Evolutionary conservation across 2,329 filamentous ascomycete species (phyloP).

Genomic region (Coleophoma cylindrospora): DNA sequence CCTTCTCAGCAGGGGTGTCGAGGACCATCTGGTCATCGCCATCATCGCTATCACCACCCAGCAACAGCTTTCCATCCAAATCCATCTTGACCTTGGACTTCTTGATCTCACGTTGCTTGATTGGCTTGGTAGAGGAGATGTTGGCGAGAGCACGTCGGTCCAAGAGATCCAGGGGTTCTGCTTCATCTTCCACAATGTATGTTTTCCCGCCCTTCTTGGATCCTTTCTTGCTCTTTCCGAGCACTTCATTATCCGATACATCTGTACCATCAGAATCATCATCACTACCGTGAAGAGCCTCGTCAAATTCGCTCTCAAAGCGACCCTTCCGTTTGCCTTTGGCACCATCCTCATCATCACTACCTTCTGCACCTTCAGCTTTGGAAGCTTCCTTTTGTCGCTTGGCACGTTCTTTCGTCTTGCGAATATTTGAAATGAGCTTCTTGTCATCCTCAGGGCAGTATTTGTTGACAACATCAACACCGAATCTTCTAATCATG

Average conservation of each 20-base stretch:
- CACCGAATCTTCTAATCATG: constrained; percentile 87
- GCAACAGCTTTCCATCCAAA: constrained; percentile 74
- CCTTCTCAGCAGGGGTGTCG: constrained; percentile 44
- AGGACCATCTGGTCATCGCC: constrained; percentile 54
- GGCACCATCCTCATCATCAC: constrained; percentile 49
- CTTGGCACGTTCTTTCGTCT: constrained; percentile 88
- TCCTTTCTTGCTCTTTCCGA: constrained; percentile 38
- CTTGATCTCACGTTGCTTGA: constrained; percentile 47
- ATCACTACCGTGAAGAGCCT: constrained; percentile 70
- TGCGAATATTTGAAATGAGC: constrained; percentile 88
- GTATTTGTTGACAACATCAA: constrained; percentile 70
- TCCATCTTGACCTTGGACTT: constrained; percentile 62
- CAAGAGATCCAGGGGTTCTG: constrained; percentile 90
- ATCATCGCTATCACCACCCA: constrained; percentile 53
- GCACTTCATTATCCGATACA: constrained; percentile 56
- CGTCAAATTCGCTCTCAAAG: constrained; percentile 91
- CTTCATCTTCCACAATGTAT: constrained; percentile 91
- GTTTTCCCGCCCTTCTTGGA: constrained; percentile 59
- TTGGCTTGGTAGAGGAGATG: constrained; percentile 86
- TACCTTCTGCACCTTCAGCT: constrained; percentile 50
- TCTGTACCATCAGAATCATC: constrained; percentile 54
- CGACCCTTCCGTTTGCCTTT: constrained; percentile 48
- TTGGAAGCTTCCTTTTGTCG: constrained; percentile 73
- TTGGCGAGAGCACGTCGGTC: constrained; percentile 85
- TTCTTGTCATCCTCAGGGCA: constrained; percentile 86